Evolutionary conservation across 1,284 basidiomycete species (phyloP).

Genomic region (Coriolopsis trogii): DNA sequence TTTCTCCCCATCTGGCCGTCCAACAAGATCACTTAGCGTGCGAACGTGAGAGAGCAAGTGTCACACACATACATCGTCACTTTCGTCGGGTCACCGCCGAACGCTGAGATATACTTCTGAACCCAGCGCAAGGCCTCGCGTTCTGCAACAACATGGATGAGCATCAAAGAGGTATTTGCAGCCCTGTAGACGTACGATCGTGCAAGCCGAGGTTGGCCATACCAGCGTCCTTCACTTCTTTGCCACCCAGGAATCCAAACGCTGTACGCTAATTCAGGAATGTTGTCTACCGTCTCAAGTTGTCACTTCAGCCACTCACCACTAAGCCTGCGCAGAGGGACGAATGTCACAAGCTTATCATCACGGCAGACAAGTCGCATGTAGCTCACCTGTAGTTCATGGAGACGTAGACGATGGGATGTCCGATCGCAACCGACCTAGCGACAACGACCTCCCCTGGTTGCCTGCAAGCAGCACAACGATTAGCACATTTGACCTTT

Average conservation of each 20-base stretch:
- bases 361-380: neutral
- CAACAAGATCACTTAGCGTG: neutral
- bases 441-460: slow-evolving; percentile 28
- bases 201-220: slow-evolving; percentile 56
- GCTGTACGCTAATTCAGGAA: slow-evolving; percentile 24
- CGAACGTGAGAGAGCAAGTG: neutral
- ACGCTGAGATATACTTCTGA: slow-evolving; percentile 41
- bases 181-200: slow-evolving; percentile 56
- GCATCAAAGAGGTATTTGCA: neutral
- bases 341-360: neutral
- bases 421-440: slow-evolving; percentile 39
- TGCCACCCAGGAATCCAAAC: slow-evolving; percentile 51
- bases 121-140: slow-evolving; percentile 58
- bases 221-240: slow-evolving; percentile 51
- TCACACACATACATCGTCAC: slow-evolving; percentile 28
- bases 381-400: slow-evolving; percentile 36
- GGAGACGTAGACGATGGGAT: slow-evolving; percentile 36
- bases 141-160: neutral
- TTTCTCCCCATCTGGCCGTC: slow-evolving; percentile 6
- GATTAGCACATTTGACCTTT: neutral
- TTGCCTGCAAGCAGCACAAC: neutral
- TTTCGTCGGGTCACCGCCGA: slow-evolving; percentile 42
- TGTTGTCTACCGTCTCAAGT: neutral
- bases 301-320: neutral
- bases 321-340: neutral